phyloP scores from a whole-genome alignment of 2,329 filamentous ascomycete species.

The Paraphoma chrysanthemicola region DNA sequence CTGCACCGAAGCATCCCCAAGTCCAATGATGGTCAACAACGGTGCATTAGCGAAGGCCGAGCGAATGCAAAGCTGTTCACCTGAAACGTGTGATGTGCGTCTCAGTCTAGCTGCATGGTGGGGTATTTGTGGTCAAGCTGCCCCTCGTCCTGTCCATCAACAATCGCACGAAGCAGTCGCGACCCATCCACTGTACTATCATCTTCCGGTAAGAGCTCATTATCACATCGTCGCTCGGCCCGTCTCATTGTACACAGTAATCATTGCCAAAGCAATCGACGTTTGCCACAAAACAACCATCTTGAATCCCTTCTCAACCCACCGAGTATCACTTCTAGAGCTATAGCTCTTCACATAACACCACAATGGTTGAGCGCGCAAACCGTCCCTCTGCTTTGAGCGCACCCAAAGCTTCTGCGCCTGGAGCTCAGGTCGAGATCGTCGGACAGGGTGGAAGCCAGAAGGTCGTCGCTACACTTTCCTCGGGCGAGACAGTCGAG shows the following conservation, averaged over 20 bases:
- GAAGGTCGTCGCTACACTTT: conserved; percentile 78
- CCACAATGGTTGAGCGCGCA: conserved; percentile 77
- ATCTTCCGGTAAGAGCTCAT: conserved; percentile 12
- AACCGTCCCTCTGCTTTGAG: conserved; percentile 79
- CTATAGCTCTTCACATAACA: conserved; percentile 7
- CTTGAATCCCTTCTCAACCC: neutral
- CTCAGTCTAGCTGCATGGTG: conserved; percentile 23
- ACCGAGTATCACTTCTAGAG: neutral
- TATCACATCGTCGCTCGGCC: conserved; percentile 1
- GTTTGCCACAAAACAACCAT: neutral
- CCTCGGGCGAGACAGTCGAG: conserved; percentile 84
- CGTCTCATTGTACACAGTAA: neutral
- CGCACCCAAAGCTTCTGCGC: conserved; percentile 66
- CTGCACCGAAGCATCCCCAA: neutral
- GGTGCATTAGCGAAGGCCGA: conserved; percentile 14
- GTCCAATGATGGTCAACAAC: neutral
- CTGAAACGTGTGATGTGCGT: conserved; percentile 23
- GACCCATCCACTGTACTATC: conserved; percentile 3
- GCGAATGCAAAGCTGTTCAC: conserved; percentile 15
- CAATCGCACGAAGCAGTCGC: conserved; percentile 20
- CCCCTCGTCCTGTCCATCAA: conserved; percentile 25
- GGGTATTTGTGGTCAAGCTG: conserved; percentile 22
- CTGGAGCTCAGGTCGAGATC: conserved; percentile 75
- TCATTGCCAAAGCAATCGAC: neutral
- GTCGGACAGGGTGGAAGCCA: conserved; percentile 74